These are phyloP conservation scores for Phytophthora pini DNA, from an alignment of 352 stramenopile genomes.

Conservation along the genomic window DNA sequence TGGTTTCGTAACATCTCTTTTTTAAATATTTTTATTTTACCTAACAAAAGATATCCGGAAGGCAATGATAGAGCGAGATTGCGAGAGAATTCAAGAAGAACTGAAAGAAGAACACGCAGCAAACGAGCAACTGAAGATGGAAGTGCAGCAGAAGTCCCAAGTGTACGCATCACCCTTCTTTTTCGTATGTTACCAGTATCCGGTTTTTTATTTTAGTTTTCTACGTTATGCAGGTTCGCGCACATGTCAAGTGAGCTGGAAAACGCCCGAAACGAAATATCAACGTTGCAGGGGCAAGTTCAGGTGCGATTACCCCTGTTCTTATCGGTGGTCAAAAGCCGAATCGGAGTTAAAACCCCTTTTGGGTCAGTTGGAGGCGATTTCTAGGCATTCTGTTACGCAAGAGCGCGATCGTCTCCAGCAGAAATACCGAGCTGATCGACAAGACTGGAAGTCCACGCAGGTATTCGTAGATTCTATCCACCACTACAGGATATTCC, in stretches of 20 bases:
- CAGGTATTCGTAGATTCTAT: constrained; percentile 26
- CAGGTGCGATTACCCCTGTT: constrained; percentile 28
- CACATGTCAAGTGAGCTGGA: constrained; percentile 44
- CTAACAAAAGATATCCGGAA: constrained; percentile 10
- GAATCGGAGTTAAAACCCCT: neutral
- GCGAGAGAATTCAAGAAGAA: constrained; percentile 41
- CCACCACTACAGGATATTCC: neutral
- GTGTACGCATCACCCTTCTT: constrained; percentile 29
- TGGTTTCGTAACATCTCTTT: constrained; percentile 16
- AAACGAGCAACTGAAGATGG: constrained; percentile 41
- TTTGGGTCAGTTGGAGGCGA: constrained; percentile 47
- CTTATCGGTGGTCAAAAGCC: neutral
- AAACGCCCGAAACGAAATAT: constrained; percentile 39
- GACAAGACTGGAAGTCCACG: constrained; percentile 53
- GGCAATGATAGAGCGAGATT: constrained; percentile 41
- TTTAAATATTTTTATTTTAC: too few relatives aligned
- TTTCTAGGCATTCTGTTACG: constrained; percentile 48
- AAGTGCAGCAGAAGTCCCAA: constrained; percentile 44
- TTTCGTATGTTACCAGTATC: neutral
- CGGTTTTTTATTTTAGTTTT: neutral
- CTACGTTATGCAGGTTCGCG: constrained; percentile 26
- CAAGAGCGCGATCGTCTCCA: constrained; percentile 56
- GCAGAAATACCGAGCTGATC: constrained; percentile 41
- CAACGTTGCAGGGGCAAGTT: constrained; percentile 56
- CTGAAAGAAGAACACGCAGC: constrained; percentile 36